Percentiles rank a stretch among this genome's conserved stretches.
Evolutionary conservation across 257 asterid species (phyloP).

Genomic region (Solanum chmielewskii): DNA sequence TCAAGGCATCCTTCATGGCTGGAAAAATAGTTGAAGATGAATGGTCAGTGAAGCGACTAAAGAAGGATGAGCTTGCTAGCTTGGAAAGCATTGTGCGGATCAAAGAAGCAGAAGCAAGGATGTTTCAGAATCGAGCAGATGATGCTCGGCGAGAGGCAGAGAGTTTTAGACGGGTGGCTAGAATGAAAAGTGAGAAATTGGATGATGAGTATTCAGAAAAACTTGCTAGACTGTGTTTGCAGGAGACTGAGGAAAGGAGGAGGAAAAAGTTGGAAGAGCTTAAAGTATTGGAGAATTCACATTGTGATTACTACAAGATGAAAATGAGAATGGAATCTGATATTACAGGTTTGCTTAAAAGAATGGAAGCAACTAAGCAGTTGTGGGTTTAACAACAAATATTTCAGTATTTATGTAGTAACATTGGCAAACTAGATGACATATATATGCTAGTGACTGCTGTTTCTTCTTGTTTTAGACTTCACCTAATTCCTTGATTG

Average conservation of each 20-base stretch:
- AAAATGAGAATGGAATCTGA: conserved; percentile 72
- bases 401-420: background rate
- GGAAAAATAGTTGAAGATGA: conserved; percentile 63
- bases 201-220: conserved; percentile 67
- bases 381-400: conserved; percentile 5
- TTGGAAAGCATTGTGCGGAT: conserved; percentile 68
- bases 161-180: conserved; percentile 41
- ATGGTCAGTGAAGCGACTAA: conserved; percentile 80
- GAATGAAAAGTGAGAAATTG: conserved; percentile 51
- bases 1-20: conserved; percentile 18
- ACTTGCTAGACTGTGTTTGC: conserved; percentile 44
- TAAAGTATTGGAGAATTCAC: conserved; percentile 61
- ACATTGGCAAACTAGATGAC: background rate
- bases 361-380: conserved; percentile 90
- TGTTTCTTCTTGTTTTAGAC: background rate
- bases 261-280: conserved; percentile 68
- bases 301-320: conserved; percentile 77
- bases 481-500: background rate
- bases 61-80: conserved; percentile 61
- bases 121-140: conserved; percentile 85
- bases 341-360: conserved; percentile 78
- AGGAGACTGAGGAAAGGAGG: conserved; percentile 67
- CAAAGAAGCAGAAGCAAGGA: conserved; percentile 83
- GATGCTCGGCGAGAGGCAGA: conserved; percentile 78
- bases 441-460: background rate